A percentile compares a stretch with the other conserved stretches of the same genome.
These are phyloP conservation scores for Ophiostoma sp. DNA, from an alignment of 2,329 filamentous ascomycete genomes.

Conservation along the genomic window DNA sequence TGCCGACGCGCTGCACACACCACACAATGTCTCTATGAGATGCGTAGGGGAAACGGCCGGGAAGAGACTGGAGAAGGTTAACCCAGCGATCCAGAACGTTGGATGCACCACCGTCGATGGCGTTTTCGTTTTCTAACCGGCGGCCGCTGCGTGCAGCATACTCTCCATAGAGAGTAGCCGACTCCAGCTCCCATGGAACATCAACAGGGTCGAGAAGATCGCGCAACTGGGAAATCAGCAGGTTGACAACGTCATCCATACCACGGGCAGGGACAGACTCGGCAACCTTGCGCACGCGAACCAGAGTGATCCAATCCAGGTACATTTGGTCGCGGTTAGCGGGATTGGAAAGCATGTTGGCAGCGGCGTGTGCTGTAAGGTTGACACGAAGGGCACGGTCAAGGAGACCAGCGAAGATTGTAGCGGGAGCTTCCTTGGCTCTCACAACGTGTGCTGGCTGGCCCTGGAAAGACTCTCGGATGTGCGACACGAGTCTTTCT, in stretches of 20 bases:
- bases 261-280: conserved; percentile 62
- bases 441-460: conserved; percentile 83
- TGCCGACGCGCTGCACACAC: conserved; percentile 73
- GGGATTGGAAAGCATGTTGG: conserved; percentile 85
- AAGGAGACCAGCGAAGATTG: conserved; percentile 82
- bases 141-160: conserved; percentile 51
- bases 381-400: conserved; percentile 90
- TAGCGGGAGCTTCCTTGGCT: conserved; percentile 84
- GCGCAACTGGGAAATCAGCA: conserved; percentile 67
- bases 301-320: conserved; percentile 76
- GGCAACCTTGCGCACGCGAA: conserved; percentile 62
- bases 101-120: conserved; percentile 48
- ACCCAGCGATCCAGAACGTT: conserved; percentile 80
- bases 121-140: conserved; percentile 42
- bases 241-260: conserved; percentile 66
- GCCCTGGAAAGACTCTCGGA: conserved; percentile 79
- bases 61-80: conserved; percentile 67
- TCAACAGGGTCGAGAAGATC: conserved; percentile 68
- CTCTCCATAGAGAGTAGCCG: conserved; percentile 61
- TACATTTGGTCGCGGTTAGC: conserved; percentile 96
- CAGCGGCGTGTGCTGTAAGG: conserved; percentile 87
- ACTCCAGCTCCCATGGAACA: conserved; percentile 65
- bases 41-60: conserved; percentile 71
- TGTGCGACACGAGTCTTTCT: conserved; percentile 74
- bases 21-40: conserved; percentile 71